These are phyloP conservation scores for Cynara cardunculus DNA, from an alignment of 129 eudicot genomes.

Conservation along the genomic window DNA sequence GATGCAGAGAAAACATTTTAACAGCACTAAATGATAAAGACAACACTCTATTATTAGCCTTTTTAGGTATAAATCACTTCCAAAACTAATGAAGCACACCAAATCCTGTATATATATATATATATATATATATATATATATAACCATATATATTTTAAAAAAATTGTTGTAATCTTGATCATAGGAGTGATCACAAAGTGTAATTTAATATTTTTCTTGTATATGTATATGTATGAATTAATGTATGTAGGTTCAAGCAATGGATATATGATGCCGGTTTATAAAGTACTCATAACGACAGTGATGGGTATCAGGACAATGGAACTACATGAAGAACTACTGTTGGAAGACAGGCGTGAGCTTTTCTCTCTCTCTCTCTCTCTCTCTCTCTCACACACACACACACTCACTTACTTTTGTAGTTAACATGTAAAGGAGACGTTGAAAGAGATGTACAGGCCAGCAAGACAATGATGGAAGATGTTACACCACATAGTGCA, in stretches of 20 bases:
- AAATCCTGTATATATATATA: neutral
- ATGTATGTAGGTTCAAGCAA: constrained; percentile 1
- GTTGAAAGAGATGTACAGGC: constrained; percentile 47
- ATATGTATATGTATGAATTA: neutral
- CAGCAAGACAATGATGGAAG: constrained; percentile 38
- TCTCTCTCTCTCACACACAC: constrained; percentile 6
- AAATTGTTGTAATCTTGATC: no score
- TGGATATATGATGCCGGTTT: neutral
- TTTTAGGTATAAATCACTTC: neutral
- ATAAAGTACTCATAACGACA: constrained; percentile 16
- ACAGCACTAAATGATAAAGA: neutral
- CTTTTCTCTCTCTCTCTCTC: constrained; percentile 20
- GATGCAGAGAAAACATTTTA: neutral
- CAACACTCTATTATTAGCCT: neutral
- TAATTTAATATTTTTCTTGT: neutral
- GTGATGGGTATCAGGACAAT: constrained; percentile 13
- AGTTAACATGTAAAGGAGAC: constrained; percentile 42
- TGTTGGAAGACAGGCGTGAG: constrained; percentile 21
- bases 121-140: no score
- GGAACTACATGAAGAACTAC: constrained; percentile 30
- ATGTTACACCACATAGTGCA: constrained; percentile 50
- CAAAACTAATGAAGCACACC: neutral
- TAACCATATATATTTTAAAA: no score
- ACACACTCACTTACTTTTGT: constrained; percentile 36
- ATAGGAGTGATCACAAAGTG: no score